These are phyloP conservation scores for Sporormia fimetaria DNA, from an alignment of 495 filamentous ascomycete genomes.

Conservation along the genomic window DNA sequence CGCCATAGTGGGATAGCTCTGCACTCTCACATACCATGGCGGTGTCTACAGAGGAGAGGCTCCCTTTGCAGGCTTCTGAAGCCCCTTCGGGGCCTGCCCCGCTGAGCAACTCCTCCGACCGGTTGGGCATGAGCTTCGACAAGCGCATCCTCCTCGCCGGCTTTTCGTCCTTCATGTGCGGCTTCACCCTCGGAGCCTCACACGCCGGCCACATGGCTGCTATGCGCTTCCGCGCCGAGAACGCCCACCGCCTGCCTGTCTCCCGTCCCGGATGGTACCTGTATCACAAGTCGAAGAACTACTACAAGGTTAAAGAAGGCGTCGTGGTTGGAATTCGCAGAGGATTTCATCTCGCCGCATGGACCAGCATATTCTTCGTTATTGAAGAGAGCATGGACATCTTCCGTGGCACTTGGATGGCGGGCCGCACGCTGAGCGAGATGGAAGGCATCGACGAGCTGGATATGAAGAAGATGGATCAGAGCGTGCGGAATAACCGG, in stretches of 20 bases:
- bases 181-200: conserved; percentile 55
- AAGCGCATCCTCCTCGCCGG: conserved; percentile 54
- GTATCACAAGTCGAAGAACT: conserved; percentile 97
- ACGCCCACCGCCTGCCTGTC: conserved; percentile 79
- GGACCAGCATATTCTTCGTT: conserved; percentile 57
- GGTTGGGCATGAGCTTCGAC: conserved; percentile 53
- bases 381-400: conserved; percentile 77
- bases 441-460: conserved; percentile 22
- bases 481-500: conserved; percentile 48
- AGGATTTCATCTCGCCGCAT: conserved; percentile 55
- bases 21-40: too few relatives aligned
- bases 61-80: conserved; percentile 1
- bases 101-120: conserved; percentile 29
- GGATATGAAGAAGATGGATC: conserved; percentile 13
- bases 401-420: conserved; percentile 27
- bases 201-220: conserved; percentile 62
- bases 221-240: conserved; percentile 82
- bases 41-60: too few relatives aligned
- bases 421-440: conserved; percentile 13
- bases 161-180: conserved; percentile 48
- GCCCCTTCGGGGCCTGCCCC: conserved; percentile 1
- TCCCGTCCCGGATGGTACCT: conserved; percentile 84
- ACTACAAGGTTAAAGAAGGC: conserved; percentile 62
- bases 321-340: conserved; percentile 65
- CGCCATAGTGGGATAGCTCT: too few relatives aligned